Evolutionary conservation across 768 basidiomycete genomes (phyloP), one percentile per base, ranked within the genome.

Genomic region (Boletus insuetus): DNA sequence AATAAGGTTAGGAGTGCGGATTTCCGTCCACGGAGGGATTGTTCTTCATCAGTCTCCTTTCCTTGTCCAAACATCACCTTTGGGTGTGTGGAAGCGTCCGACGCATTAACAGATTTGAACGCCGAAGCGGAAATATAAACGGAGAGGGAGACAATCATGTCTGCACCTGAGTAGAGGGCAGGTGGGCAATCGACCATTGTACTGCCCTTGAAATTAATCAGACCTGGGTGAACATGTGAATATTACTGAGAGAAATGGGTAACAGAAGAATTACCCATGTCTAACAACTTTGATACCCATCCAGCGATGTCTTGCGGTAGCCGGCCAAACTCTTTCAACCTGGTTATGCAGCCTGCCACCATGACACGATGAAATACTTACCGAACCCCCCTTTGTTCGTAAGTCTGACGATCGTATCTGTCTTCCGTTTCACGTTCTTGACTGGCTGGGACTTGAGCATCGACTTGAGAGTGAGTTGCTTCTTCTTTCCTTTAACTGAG

Each of bases 141-240:
- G 49, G 81, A 83, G 19, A 94, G 74, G 6, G 89, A 86, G 20
- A 95, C 78, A 47, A 94, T 83, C 60, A 97, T 79, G 54, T 86
- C 85, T 19, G 82, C 81, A 5, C 93, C 94, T 8, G 89, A 86
- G 14, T 83, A 77, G 5, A 96, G 78, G 49, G 74, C 77, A 37
- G 79, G 72, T 0, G 89, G 89, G 62, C 90, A 91, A 61, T 94
- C 91, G 16, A 89, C 79, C 76, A 94, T 85, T 19, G 83, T 84
- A 41, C 82, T 81, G 1, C 82, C 82, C 41, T 79, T 79, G 61
- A 91, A 83, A 56, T 86, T 82, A 34, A 90, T 75, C 49, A 90
- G 76, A 26, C 76, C 89, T 87, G 54, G 22, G 38, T 32, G 37
- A 19, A 35, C 60, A 7, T 10, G 29, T 61, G 11, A 66, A 54